Evolutionary conservation across 2,329 filamentous ascomycete genomes (phyloP).

Genomic region (Plenodomus tracheiphilus): DNA sequence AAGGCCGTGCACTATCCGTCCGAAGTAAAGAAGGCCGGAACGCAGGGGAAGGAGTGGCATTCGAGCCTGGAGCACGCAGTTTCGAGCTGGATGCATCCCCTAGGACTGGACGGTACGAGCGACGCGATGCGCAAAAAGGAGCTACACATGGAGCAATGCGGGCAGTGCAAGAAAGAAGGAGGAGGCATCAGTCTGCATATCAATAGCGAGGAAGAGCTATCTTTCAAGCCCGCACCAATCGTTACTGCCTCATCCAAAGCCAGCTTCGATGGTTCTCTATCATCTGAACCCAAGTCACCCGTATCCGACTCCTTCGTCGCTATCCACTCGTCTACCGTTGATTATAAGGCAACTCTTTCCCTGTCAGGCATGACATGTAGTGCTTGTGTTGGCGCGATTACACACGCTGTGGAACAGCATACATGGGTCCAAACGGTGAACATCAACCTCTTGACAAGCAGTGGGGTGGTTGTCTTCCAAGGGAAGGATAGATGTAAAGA

Average conservation of each 20-base stretch:
- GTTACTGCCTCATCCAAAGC: constrained; percentile 12
- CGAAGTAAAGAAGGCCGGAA: constrained; percentile 15
- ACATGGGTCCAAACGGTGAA: constrained; percentile 53
- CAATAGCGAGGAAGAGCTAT: constrained; percentile 8
- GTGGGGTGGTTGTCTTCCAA: constrained; percentile 54
- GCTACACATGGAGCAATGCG: constrained; percentile 39
- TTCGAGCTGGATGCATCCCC: constrained; percentile 29
- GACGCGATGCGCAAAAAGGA: constrained; percentile 36
- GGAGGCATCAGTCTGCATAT: constrained; percentile 24
- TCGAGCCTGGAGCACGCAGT: constrained; percentile 42
- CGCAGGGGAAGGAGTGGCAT: constrained; percentile 33
- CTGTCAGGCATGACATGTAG: constrained; percentile 65
- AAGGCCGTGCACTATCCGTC: constrained; percentile 14
- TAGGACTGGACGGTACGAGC: constrained; percentile 10
- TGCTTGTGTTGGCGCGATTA: constrained; percentile 58
- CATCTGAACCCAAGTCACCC: constrained; percentile 12
- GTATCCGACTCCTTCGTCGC: constrained; percentile 20
- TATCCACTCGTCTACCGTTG: constrained; percentile 9
- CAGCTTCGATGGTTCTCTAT: constrained; percentile 16
- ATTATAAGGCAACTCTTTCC: constrained; percentile 50
- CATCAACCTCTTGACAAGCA: constrained; percentile 57
- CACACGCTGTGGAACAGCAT: constrained; percentile 52
- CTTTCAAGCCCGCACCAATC: constrained; percentile 17
- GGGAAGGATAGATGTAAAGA: constrained; percentile 48
- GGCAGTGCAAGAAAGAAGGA: constrained; percentile 38